Percentiles rank a stretch among this genome's conserved stretches.
Conservation (phyloP, 2,329 filamentous ascomycete species). For the Trematosphaeria pertusa region DNA sequence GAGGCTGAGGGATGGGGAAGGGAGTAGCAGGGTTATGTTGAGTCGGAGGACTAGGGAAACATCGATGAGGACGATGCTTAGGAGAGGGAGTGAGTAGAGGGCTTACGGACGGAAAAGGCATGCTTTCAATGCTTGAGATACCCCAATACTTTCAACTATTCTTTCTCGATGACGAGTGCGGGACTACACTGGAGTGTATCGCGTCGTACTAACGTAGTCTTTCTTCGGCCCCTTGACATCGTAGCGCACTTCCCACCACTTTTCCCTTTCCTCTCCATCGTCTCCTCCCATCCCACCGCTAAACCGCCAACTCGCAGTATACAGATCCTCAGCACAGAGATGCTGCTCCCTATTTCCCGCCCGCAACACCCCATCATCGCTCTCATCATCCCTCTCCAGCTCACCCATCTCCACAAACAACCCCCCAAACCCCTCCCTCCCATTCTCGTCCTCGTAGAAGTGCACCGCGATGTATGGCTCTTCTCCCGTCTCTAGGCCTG, state of each 20-base stretch:
- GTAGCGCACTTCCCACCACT: constrained; percentile 47
- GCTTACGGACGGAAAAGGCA: no score
- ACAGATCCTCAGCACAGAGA: constrained; percentile 75
- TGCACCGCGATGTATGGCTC: constrained; percentile 16
- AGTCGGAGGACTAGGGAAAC: no score
- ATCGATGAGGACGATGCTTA: no score
- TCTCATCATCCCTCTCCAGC: constrained; percentile 32
- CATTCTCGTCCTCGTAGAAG: constrained; percentile 26
- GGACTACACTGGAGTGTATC: no score
- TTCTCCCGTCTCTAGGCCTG: no score
- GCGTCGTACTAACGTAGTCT: constrained; percentile 48
- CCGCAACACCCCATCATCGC: constrained; percentile 23
- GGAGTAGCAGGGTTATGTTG: no score
- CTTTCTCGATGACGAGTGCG: no score
- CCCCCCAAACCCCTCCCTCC: constrained; percentile 66
- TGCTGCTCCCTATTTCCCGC: constrained; percentile 68
- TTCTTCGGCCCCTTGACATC: constrained; percentile 50
- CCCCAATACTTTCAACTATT: no score
- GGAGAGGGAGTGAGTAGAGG: no score
- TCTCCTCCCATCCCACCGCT: constrained; percentile 47
- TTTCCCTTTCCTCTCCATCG: constrained; percentile 6
- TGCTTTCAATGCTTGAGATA: no score
- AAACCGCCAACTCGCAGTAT: constrained; percentile 74
- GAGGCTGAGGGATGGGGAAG: constrained; percentile 25
- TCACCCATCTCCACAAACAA: constrained; percentile 76